Conservation (phyloP, 495 filamentous ascomycete species). For the Antarctomyces pellizariae region DNA sequence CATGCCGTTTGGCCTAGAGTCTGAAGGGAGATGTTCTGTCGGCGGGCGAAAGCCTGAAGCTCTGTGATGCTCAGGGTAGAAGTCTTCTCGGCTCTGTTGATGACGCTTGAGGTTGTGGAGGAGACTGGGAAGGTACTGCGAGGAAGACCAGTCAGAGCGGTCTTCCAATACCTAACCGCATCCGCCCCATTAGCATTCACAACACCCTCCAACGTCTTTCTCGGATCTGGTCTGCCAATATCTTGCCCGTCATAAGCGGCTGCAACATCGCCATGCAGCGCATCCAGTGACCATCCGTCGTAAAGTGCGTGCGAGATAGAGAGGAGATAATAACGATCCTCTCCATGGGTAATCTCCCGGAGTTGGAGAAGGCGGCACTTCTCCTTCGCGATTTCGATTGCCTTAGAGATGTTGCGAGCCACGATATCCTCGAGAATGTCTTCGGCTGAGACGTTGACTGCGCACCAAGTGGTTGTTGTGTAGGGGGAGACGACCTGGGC, state of each 20-base stretch:
- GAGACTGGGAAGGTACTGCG: slow-evolving; percentile 12
- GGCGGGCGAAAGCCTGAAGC: slow-evolving; percentile 29
- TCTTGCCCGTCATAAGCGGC: slow-evolving; percentile 26
- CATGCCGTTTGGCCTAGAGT: slow-evolving; percentile 41
- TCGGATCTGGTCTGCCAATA: slow-evolving; percentile 19
- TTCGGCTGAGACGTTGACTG: slow-evolving; percentile 4
- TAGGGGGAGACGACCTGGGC: slow-evolving; percentile 35
- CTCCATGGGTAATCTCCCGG: slow-evolving; percentile 13
- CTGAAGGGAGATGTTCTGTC: slow-evolving; percentile 34
- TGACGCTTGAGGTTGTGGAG: neutral
- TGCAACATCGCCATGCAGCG: slow-evolving; percentile 42
- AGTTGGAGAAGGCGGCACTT: slow-evolving; percentile 18
- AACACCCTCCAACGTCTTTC: slow-evolving; percentile 22
- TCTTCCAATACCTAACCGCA: slow-evolving; percentile 33
- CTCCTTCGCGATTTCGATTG: slow-evolving; percentile 1
- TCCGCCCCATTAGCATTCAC: slow-evolving; percentile 15
- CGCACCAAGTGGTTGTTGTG: neutral
- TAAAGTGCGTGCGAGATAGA: slow-evolving; percentile 64
- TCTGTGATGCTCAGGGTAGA: slow-evolving; percentile 16
- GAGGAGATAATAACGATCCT: slow-evolving; percentile 27
- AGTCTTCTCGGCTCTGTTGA: slow-evolving; percentile 22
- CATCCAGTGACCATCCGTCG: slow-evolving; percentile 47
- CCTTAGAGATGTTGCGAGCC: slow-evolving; percentile 4
- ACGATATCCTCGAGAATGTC: slow-evolving; percentile 11
- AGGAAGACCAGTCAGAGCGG: slow-evolving; percentile 25